These are phyloP conservation scores for Rhizopogon roseolus DNA, from an alignment of 768 basidiomycete species.

Conservation along the genomic window DNA sequence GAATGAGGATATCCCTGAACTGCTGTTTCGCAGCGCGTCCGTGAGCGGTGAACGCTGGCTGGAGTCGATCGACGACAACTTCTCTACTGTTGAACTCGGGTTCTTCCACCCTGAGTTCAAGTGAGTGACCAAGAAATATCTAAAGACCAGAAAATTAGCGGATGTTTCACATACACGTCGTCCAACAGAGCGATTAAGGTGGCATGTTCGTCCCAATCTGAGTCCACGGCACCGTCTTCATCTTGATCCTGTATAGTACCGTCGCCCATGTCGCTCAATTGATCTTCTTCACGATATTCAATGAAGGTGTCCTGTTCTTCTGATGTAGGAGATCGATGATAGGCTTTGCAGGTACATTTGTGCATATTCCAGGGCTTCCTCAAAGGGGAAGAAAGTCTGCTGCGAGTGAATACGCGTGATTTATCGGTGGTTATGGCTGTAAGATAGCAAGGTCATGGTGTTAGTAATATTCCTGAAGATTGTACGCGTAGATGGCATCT, in stretches of 20 bases:
- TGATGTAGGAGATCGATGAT: not conserved
- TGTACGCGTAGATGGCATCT: not conserved
- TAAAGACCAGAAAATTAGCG: not conserved
- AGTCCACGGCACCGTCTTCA: conserved; percentile 1
- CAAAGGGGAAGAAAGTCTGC: not conserved
- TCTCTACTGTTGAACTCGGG: conserved; percentile 38
- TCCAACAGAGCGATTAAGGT: conserved; percentile 23
- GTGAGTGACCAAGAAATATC: not conserved
- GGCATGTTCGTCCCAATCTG: conserved; percentile 23
- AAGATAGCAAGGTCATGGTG: not conserved
- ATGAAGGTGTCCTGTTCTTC: not conserved
- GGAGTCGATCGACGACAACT: conserved; percentile 44
- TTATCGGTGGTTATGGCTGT: not conserved
- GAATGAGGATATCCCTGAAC: conserved; percentile 29
- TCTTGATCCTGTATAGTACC: not conserved
- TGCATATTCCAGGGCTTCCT: not conserved
- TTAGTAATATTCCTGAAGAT: not conserved
- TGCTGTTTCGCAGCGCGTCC: conserved; percentile 20
- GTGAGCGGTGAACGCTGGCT: conserved; percentile 31
- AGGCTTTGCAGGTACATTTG: not conserved
- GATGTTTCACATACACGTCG: conserved; percentile 13
- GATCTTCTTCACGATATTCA: not conserved
- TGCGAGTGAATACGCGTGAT: not conserved
- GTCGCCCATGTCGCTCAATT: not conserved
- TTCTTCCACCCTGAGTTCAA: conserved; percentile 28